Conservation (phyloP, 75 land plant genomes). For the Cupressus sempervirens region DNA sequence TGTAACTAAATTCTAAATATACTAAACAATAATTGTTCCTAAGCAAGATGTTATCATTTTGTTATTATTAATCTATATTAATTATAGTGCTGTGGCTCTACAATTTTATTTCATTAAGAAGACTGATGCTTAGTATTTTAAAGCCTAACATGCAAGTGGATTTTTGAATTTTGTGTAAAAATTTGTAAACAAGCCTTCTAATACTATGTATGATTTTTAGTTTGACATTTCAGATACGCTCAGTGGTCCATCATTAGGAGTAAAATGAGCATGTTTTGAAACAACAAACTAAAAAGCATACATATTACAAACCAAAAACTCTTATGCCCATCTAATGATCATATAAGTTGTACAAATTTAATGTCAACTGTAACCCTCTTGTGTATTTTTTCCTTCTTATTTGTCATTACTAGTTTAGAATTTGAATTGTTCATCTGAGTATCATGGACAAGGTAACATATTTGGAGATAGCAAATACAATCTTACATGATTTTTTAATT, state of each 20-base stretch:
- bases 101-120: background rate
- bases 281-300: too few species aligned
- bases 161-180: background rate
- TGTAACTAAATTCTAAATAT: background rate
- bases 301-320: too few species aligned
- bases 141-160: background rate
- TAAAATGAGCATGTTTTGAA: too few species aligned
- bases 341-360: too few species aligned
- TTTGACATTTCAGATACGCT: too few species aligned
- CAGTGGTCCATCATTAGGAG: too few species aligned
- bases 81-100: background rate
- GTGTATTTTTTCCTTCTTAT: background rate
- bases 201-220: too few species aligned
- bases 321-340: too few species aligned
- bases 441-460: too few species aligned
- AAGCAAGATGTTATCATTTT: background rate
- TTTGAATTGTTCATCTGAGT: background rate
- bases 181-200: background rate
- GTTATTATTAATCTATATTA: background rate
- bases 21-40: background rate
- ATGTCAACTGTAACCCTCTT: background rate
- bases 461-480: too few species aligned
- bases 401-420: background rate
- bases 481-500: too few species aligned
- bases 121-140: background rate